Evolutionary conservation across 371 early-diverging fungal genomes (phyloP), one percentile per base, ranked within the genome.

Genomic region (Mycotypha africana): DNA sequence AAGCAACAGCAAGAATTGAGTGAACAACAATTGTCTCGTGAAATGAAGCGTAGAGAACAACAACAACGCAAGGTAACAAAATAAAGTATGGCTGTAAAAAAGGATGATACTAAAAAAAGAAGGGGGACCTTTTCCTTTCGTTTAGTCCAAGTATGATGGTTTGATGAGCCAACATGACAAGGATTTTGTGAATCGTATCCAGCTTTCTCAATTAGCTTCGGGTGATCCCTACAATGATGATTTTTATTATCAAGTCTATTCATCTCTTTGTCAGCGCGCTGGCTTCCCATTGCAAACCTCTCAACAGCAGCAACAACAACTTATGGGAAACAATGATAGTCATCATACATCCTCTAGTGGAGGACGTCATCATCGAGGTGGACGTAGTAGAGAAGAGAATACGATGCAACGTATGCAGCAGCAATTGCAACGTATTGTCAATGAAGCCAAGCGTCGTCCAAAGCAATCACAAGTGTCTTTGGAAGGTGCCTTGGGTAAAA

Each of bases 401-500:
- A 74, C 67, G 28, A 73, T 81, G 67, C 74, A 76, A 30, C 81
- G 88, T 24, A 90, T 95, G 88, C 92, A 94, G 49, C 87, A 89
- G 55, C 95, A 95, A 45, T 85, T 95, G 47, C 87, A 93, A 64
- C 85, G 92, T 26, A 84, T 95, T 46, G 93, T 94, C 41, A 92
- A 89, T 53, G 86, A 91, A 42, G 88, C 93, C 35, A 90, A 88
- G 64, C 77, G 87, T 45, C 85, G 88, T 49, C 89, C 92, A 20
- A 90, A 89, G 56, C 82, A 84, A 24, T 84, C 84, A 5, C 74
- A 79, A 45, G 89, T 91, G n/a, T 76, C 91, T 4, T 69, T 92
- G 44, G 95, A 94, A 59, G 95, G 95, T 24, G 93, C 95, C n/a
- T 71, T 97, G 16, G 97, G 97, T 40, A 94, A 89, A 57, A 92